phyloP scores from a whole-genome alignment of 139 green algal species.

The Haematococcus sp. region DNA sequence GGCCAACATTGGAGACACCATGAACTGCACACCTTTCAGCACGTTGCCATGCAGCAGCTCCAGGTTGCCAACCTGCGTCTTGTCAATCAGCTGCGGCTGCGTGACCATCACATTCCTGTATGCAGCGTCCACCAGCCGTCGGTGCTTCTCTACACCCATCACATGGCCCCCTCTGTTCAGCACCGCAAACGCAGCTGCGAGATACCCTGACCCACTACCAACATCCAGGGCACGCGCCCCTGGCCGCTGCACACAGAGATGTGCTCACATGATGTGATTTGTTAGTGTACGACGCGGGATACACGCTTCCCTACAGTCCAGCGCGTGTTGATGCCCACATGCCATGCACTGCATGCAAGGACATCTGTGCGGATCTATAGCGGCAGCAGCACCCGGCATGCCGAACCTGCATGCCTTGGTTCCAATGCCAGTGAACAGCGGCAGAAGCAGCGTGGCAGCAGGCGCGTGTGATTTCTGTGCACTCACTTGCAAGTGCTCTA shows the following conservation, averaged over 20 bases:
- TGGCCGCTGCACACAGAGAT: no score
- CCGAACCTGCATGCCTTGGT: no score
- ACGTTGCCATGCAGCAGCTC: conserved; percentile 29
- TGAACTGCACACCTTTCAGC: conserved; percentile 25
- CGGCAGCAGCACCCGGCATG: no score
- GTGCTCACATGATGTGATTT: no score
- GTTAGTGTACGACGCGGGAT: no score
- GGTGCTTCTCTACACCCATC: conserved; percentile 64
- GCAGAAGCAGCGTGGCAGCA: no score
- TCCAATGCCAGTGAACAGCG: no score
- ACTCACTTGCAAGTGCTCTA: conserved; percentile 46
- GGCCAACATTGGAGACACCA: not conserved
- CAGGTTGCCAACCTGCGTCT: conserved; percentile 4
- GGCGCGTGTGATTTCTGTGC: no score
- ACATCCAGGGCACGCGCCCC: conserved; percentile 84
- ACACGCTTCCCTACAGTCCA: no score
- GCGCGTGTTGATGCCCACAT: no score
- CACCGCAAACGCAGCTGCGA: conserved; percentile 74
- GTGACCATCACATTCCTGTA: conserved; percentile 21
- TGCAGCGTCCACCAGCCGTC: conserved; percentile 16
- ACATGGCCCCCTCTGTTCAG: conserved; percentile 63
- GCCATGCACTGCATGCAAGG: no score
- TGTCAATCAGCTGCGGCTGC: conserved; percentile 26
- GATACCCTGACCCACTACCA: conserved; percentile 71
- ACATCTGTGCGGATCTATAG: no score